Evolutionary conservation across 805 yeast genomes (phyloP), one percentile per base, ranked within the genome.

Genomic region (Debaryomyces hansenii): DNA sequence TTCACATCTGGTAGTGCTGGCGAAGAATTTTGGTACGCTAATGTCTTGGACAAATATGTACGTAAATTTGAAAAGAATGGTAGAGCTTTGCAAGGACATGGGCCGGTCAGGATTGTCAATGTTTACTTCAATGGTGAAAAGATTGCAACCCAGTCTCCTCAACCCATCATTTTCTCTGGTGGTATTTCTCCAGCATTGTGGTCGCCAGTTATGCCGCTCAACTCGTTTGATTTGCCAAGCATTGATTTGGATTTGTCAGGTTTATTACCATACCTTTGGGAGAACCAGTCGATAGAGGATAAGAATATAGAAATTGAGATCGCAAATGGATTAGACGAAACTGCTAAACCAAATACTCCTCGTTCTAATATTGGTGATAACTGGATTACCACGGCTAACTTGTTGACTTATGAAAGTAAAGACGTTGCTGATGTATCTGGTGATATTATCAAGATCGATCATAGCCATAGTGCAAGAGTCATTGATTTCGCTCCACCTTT

Each of bases 1-100:
- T 82, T 80, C 52, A 80, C 85, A 10, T 79, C 87, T 15, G 96
- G 94, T 2, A 87, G 85, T 56, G 85, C 84, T 2, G 82, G 77
- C 31, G 96, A 89, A 64, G 96, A 90, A 61, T 86, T 87, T 56
- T 89, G 95, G 95, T 90, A 84, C 63, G 64, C 82, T 2, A 85
- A 87, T 52, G 69, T 74, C 9, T 48, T 84, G 37, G 87, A 82
- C 53, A 59, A 69, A 39, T 74, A 64, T 51, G 64, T 61, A n/a
- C 59, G 69, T 35, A 55, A 56, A n/a, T 81, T 80, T 50, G 58
- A 54, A 1, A 50, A 57, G 1, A 56, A 66, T 18, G 77, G 79
- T 2, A 75, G 70, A 40, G 57, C 56, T 4, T 68, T 78, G 14
- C 58, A 64, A 10, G 87, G 87, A 5, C 85, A 82, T 59, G 94